Percentiles rank a stretch among this genome's conserved stretches.
These are phyloP conservation scores for Trichoderma harzianum DNA, from an alignment of 2,329 filamentous ascomycete genomes.

Conservation along the genomic window DNA sequence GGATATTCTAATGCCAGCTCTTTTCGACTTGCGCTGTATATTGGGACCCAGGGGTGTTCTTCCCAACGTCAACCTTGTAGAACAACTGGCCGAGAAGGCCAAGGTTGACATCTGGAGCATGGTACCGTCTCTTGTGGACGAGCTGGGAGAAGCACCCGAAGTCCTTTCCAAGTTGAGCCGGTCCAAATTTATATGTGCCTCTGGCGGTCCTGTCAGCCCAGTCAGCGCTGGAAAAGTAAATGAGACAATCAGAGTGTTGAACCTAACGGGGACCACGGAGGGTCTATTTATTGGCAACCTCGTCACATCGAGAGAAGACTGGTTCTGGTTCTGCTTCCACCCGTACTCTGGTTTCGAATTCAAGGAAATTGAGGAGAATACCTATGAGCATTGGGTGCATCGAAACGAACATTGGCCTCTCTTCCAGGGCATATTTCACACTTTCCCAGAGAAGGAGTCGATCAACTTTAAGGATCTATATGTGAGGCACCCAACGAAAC, in stretches of 20 bases:
- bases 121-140: constrained; percentile 36
- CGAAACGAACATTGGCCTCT: constrained; percentile 29
- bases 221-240: background rate
- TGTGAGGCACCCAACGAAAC: constrained; percentile 27
- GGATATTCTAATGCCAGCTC: constrained; percentile 37
- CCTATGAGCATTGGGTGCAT: constrained; percentile 34
- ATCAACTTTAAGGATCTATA: constrained; percentile 34
- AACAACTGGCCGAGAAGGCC: constrained; percentile 30
- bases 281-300: constrained; percentile 35
- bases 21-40: constrained; percentile 36
- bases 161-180: constrained; percentile 30
- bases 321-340: constrained; percentile 34
- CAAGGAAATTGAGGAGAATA: constrained; percentile 29
- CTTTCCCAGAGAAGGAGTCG: constrained; percentile 27
- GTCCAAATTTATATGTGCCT: constrained; percentile 37
- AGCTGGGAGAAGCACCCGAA: constrained; percentile 31
- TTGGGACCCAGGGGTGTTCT: constrained; percentile 35
- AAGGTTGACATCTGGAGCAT: constrained; percentile 40
- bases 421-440: constrained; percentile 35
- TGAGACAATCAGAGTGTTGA: constrained; percentile 25
- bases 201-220: constrained; percentile 23
- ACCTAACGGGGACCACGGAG: constrained; percentile 35
- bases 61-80: constrained; percentile 36
- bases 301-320: constrained; percentile 27
- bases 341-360: constrained; percentile 36